These are phyloP conservation scores for Cruciata laevipes DNA, from an alignment of 257 asterid genomes.

Conservation along the genomic window DNA sequence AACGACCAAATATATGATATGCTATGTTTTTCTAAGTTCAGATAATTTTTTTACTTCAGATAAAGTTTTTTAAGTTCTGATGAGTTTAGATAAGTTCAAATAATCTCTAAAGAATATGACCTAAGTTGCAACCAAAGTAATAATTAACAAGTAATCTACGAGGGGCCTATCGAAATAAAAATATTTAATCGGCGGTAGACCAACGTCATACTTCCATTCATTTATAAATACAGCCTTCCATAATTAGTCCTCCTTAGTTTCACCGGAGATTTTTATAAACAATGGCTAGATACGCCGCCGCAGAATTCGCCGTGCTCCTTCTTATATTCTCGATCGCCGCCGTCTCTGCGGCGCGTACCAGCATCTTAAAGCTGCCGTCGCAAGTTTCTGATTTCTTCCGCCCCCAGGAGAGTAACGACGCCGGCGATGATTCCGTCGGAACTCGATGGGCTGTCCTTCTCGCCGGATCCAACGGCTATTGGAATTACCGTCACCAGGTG, in stretches of 20 bases:
- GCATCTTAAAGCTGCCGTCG: slow-evolving; percentile 57
- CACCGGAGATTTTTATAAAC: slow-evolving; percentile 10
- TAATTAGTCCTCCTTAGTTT: neutral
- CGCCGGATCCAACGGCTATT: slow-evolving; percentile 90
- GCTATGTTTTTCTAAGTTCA: too few species aligned
- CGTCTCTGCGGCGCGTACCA: slow-evolving; percentile 42
- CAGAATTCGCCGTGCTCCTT: slow-evolving; percentile 30
- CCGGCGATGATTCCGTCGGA: slow-evolving; percentile 52
- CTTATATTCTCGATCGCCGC: slow-evolving; percentile 39
- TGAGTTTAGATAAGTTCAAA: too few species aligned
- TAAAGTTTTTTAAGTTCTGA: too few species aligned
- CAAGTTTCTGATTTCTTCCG: slow-evolving; percentile 43
- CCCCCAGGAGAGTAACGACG: slow-evolving; percentile 26
- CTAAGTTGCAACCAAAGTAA: too few species aligned
- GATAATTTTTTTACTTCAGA: too few species aligned
- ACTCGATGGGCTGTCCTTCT: slow-evolving; percentile 93
- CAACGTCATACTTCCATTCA: neutral
- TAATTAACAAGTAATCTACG: neutral
- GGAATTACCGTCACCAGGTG: slow-evolving; percentile 99
- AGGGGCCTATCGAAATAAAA: neutral
- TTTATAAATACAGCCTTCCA: neutral
- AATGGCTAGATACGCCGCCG: slow-evolving; percentile 44
- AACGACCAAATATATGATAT: too few species aligned
- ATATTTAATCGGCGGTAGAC: neutral
- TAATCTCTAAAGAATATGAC: too few species aligned